Evolutionary conservation across 306 rosid genomes (phyloP).

Genomic region (Abrus precatorius): DNA sequence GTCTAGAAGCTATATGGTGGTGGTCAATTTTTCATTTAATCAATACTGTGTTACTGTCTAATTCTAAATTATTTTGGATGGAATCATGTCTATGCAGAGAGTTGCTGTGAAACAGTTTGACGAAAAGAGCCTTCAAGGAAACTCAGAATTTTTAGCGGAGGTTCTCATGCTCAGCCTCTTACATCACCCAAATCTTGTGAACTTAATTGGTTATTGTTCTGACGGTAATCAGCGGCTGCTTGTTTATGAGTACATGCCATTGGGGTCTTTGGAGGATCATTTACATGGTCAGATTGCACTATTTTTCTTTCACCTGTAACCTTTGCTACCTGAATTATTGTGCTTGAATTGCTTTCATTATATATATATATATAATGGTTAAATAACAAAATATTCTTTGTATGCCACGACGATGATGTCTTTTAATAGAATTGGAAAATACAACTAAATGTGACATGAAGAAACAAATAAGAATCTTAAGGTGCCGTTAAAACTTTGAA

Average conservation of each 20-base stretch:
- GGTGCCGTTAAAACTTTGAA: not conserved
- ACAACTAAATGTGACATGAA: not conserved
- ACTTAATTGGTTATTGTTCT: constrained; percentile 85
- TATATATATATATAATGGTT: too few relatives aligned
- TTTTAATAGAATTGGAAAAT: not conserved
- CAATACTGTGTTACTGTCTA: not conserved
- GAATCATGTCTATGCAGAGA: constrained; percentile 58
- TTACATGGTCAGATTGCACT: constrained; percentile 72
- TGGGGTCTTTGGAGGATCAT: constrained; percentile 92
- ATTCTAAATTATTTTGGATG: constrained; percentile 22
- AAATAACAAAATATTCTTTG: too few relatives aligned
- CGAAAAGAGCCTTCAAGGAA: constrained; percentile 79
- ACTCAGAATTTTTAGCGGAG: constrained; percentile 84
- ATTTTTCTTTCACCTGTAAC: constrained; percentile 22
- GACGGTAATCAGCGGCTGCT: constrained; percentile 87
- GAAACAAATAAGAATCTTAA: not conserved
- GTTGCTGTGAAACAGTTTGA: constrained; percentile 94
- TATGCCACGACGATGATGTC: not conserved
- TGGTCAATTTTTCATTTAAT: not conserved
- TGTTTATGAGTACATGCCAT: constrained; percentile 89
- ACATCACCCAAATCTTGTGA: constrained; percentile 85
- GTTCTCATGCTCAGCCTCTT: constrained; percentile 92
- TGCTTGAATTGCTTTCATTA: not conserved
- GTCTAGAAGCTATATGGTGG: not conserved
- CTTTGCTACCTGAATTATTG: not conserved